These are phyloP conservation scores for Cutaneotrichosporon mucoides DNA, from an alignment of 1,284 basidiomycete species.

Conservation along the genomic window DNA sequence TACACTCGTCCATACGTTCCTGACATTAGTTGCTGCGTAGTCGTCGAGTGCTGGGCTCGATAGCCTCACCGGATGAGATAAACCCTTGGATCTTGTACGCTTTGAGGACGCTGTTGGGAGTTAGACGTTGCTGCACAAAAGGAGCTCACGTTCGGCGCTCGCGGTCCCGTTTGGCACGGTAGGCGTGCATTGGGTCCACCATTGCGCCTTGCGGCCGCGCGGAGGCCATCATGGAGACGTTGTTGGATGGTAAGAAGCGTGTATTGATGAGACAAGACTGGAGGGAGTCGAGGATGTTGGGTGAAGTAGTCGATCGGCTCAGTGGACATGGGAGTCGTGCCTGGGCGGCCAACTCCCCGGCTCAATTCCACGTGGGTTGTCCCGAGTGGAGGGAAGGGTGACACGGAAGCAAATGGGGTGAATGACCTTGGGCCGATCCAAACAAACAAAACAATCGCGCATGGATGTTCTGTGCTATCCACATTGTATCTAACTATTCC, in stretches of 20 bases:
- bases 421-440: neutral
- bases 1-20: conserved; percentile 98
- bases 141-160: conserved; percentile 53
- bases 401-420: no score
- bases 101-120: conserved; percentile 57
- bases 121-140: neutral
- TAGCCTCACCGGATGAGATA: conserved; percentile 66
- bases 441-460: conserved; percentile 17
- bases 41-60: no score
- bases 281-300: neutral
- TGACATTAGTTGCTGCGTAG: conserved; percentile 13
- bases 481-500: neutral
- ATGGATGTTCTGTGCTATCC: neutral
- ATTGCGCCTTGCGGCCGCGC: conserved; percentile 19
- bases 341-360: neutral
- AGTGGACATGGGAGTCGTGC: neutral
- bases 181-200: conserved; percentile 65
- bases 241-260: neutral
- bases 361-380: neutral
- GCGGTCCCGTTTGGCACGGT: conserved; percentile 70
- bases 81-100: conserved; percentile 94
- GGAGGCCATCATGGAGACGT: conserved; percentile 14
- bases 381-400: neutral
- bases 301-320: neutral
- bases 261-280: neutral